Conservation (phyloP, 1,284 basidiomycete species). For the Erythrobasidium hasegawianum region DNA sequence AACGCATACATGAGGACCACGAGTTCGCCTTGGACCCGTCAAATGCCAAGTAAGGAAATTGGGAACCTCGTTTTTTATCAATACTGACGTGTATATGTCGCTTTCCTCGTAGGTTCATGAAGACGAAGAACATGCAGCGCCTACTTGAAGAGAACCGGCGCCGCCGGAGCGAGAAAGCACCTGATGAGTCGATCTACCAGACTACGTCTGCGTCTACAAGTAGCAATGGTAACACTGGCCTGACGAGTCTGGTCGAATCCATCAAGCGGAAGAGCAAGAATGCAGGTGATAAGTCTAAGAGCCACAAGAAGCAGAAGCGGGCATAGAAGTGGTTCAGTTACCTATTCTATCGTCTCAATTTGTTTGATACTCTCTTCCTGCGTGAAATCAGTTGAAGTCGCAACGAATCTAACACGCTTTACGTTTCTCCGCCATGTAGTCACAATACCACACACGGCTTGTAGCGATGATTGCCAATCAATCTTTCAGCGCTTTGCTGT, state of each 20-base stretch:
- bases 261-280: conserved; percentile 66
- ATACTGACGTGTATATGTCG: too few relatives aligned
- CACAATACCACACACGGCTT: too few relatives aligned
- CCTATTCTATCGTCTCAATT: too few relatives aligned
- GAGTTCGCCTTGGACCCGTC: conserved; percentile 93
- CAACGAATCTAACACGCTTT: too few relatives aligned
- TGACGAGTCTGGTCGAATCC: conserved; percentile 70
- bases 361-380: too few relatives aligned
- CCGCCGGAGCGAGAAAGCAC: conserved; percentile 54
- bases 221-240: conserved; percentile 38
- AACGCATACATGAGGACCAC: conserved; percentile 80
- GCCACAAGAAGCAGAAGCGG: conserved; percentile 26
- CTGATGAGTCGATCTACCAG: conserved; percentile 16
- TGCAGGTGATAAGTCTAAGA: conserved; percentile 1
- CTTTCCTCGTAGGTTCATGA: conserved; percentile 86
- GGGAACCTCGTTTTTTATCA: too few relatives aligned
- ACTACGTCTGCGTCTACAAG: conserved; percentile 1
- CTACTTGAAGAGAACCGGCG: conserved; percentile 61
- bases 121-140: conserved; percentile 79
- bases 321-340: too few relatives aligned
- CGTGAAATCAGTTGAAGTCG: too few relatives aligned
- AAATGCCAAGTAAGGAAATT: conserved; percentile 77
- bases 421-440: too few relatives aligned
- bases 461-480: too few relatives aligned
- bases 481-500: too few relatives aligned